Evolutionary conservation across 2,329 filamentous ascomycete species (phyloP), one percentile per base, ranked within the genome.

Genomic region (Xylariaceae sp.): DNA sequence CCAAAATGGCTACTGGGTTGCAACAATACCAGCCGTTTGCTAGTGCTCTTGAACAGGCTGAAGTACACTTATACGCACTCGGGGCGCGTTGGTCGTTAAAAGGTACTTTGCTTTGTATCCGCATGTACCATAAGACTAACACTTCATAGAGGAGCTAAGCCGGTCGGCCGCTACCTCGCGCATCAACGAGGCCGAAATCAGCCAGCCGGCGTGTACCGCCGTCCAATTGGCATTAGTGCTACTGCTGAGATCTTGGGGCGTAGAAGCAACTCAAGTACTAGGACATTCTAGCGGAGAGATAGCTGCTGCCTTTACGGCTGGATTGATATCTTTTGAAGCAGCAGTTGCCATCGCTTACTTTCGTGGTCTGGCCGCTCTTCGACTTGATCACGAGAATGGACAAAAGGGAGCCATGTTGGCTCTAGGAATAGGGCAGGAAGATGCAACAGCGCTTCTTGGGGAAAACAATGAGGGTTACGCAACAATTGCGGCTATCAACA

Each of bases 281-380:
- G 71, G 73, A 0, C 73, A 75, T 43, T 73, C 70, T 2, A 70
- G 67, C 29, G 73, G 73, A 3, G 73, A 75, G 56, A 75, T 74
- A 31, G 70, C 68, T 8, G 73, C 73, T 28, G 73, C 71, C 8
- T 74, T 66, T 55, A 53, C 71, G 4, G 67, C 65, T 2, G 67
- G 66, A 2, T 24, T 67, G 3, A 29, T 74, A 3, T 63, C 69
- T 3, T 62, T 69, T 37, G 39, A 63, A 47, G 56, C 62, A 36
- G 69, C 67, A 11, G 64, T 69, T 11, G 58, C 61, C 4, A 49
- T 67, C 8, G 65, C 69, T 3, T 73, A 68, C 46, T 67, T 68
- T 46, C 67, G 71, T 24, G 71, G 52, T 64, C 45, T 53, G 37
- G 51, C 56, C 36, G 59, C 60, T 26, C 37, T 46, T 14, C n/a